Percentiles rank a stretch among this genome's conserved stretches.
Evolutionary conservation across 257 asterid genomes (phyloP).

Genomic region (Solanum ahanhuiri): DNA sequence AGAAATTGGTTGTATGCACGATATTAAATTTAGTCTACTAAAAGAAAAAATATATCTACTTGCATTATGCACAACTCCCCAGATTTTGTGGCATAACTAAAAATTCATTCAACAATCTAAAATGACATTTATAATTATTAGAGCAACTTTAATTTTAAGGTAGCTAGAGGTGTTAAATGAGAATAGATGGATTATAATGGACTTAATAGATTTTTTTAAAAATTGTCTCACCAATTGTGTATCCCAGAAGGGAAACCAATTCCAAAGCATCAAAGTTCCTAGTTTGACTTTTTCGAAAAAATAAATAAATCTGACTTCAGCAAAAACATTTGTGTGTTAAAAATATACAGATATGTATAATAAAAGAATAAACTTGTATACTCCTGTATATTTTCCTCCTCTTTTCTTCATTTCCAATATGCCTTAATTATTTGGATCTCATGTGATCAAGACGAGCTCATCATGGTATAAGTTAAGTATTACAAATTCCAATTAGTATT

Average conservation of each 20-base stretch:
- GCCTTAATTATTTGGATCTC: neutral
- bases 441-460: neutral
- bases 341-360: neutral
- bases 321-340: neutral
- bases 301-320: neutral
- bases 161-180: neutral
- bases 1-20: neutral
- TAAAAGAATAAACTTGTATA: neutral
- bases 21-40: neutral
- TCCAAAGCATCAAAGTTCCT: neutral
- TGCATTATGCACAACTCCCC: neutral
- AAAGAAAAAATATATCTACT: neutral
- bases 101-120: neutral
- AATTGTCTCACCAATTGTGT: neutral
- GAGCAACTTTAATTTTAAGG: neutral
- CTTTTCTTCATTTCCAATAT: neutral
- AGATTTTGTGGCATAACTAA: neutral
- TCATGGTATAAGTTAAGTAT: neutral
- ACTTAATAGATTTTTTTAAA: neutral
- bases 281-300: neutral
- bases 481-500: neutral
- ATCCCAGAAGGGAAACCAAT: neutral
- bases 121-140: neutral
- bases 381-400: neutral
- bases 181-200: too few relatives aligned